Base-by-base conservation (phyloP, 768 basidiomycete species). In the Leucocoprinus leucothites region DNA sequence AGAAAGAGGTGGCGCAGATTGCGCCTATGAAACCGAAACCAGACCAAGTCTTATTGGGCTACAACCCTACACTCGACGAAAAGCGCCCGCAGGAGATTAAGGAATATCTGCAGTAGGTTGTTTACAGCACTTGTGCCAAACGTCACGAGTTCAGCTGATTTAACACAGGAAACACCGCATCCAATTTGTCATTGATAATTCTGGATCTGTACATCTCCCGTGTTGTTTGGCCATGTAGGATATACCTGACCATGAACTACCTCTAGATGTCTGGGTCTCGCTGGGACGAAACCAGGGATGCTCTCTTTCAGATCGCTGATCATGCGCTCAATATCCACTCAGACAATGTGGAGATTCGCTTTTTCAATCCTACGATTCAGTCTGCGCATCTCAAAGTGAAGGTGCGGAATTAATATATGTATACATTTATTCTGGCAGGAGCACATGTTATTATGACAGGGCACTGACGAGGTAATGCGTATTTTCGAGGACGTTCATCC, bases 171-270 rank as follows among this genome's bases (percentile, higher is more conserved):
- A 67, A 25, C 68, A 65, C 51, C 62, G 63, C 18, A 61, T 69
- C 31, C 48, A 63, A 25, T 67, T 69, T 49, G 53, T 68, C 28
- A 58, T 69, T 19, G 67, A 69, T 50, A 67, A 69, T 57, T 69
- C 68, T 19, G 59, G 60, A 40, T 69, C 67, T 9, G 68, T 68
- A 56, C 1, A 61, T 63, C 16, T 21, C n/a, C n/a, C n/a, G n/a
- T 16, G 28, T 42, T 21, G n/a, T 25, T 34, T 22, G 28, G 9
- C 35, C 14, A 21, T 24, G 31, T 38, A 34, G 18, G 19, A 19
- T 14, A 11, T 11, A 5, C 31, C 14, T 31, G 31, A 5, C 31
- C 3, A 26, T n/a, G 5, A 5, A 36, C 16, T 8, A 13, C 16
- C 21, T 14, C 5, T 24, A 14, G 16, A 1, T 31, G 21, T 28